Conservation (phyloP, 352 stramenopile species). For the Pythium monospermum region DNA sequence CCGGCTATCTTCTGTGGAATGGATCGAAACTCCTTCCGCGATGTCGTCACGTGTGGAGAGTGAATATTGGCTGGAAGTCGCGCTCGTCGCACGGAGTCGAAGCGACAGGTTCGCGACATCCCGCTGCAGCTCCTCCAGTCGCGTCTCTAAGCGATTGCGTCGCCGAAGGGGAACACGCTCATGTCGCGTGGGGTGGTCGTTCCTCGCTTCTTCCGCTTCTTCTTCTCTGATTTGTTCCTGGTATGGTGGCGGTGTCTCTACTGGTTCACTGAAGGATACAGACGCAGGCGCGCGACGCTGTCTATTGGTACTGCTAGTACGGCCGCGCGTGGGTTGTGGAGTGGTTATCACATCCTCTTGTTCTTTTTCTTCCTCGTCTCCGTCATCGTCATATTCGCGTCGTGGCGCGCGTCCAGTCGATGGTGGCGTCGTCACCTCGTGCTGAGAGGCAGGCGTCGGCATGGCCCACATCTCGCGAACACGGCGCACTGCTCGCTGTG, state of each 20-base stretch:
- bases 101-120: slow-evolving; percentile 72
- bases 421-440: no score
- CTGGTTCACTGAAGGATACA: slow-evolving; percentile 24
- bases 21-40: slow-evolving; percentile 1
- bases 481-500: not conserved
- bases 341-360: slow-evolving; percentile 2
- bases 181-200: not conserved
- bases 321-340: not conserved
- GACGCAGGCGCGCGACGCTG: slow-evolving; percentile 11
- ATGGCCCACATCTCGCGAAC: not conserved
- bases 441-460: no score
- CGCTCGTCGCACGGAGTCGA: slow-evolving; percentile 45
- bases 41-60: slow-evolving; percentile 17
- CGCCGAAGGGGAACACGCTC: slow-evolving; percentile 13
- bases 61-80: slow-evolving; percentile 11
- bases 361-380: slow-evolving; percentile 13
- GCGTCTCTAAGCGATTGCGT: slow-evolving; percentile 57
- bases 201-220: not conserved
- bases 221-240: not conserved
- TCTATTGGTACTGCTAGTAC: not conserved
- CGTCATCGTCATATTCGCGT: slow-evolving; percentile 1
- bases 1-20: slow-evolving; percentile 3
- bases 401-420: no score
- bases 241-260: slow-evolving; percentile 7
- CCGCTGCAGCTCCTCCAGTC: slow-evolving; percentile 66